Evolutionary conservation across 2,329 filamentous ascomycete species (phyloP).

Genomic region (Clonostachys byssicola): DNA sequence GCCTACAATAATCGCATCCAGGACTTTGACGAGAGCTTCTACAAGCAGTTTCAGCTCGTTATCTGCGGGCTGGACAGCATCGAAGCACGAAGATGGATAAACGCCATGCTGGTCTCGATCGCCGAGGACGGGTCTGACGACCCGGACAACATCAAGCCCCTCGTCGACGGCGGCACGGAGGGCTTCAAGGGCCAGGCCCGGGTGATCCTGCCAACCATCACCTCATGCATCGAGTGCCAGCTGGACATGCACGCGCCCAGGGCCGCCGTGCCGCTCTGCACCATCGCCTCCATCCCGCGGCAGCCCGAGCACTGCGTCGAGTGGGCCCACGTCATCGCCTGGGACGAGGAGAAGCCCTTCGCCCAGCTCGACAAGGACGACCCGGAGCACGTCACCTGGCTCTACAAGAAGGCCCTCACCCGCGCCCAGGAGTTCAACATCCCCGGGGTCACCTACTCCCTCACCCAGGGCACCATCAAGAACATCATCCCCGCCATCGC

Average conservation of each 20-base stretch:
- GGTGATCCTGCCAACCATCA: constrained; percentile 87
- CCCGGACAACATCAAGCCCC: constrained; percentile 81
- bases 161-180: constrained; percentile 96
- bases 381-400: constrained; percentile 95
- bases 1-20: constrained; percentile 94
- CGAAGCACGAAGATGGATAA: constrained; percentile 98
- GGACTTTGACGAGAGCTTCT: constrained; percentile 93
- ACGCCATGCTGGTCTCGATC: constrained; percentile 86
- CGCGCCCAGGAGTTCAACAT: constrained; percentile 90
- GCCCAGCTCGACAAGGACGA: constrained; percentile 91
- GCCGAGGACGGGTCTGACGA: constrained; percentile 68
- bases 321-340: constrained; percentile 98
- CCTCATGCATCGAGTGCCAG: constrained; percentile 96
- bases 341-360: constrained; percentile 83
- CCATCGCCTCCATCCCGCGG: constrained; percentile 90
- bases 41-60: constrained; percentile 93
- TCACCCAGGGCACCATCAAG: constrained; percentile 97
- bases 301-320: constrained; percentile 98
- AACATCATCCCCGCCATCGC: constrained; percentile 99
- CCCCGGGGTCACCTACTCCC: constrained; percentile 84
- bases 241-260: constrained; percentile 98
- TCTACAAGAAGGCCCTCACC: constrained; percentile 78
- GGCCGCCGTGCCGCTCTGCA: constrained; percentile 94
- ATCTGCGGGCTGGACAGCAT: constrained; percentile 96
- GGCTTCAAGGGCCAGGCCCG: constrained; percentile 96